A percentile compares a stretch with the other conserved stretches of the same genome.
Conservation (phyloP, 768 basidiomycete genomes). For the Neoboletus brunneissimus region DNA sequence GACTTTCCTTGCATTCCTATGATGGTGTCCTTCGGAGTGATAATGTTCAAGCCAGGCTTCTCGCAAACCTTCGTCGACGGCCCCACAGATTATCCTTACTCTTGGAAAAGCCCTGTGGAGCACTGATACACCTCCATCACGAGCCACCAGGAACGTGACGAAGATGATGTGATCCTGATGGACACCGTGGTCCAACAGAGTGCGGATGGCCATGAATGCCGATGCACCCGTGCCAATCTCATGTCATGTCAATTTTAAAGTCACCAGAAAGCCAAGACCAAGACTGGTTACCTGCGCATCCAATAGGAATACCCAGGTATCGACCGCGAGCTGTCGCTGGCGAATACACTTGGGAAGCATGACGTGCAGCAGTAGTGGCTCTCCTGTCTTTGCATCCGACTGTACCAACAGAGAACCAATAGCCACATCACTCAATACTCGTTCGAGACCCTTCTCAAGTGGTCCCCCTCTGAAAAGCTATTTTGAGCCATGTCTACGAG, state of each 20-base stretch:
- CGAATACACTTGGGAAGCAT: slow-evolving; percentile 77
- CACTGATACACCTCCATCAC: slow-evolving; percentile 73
- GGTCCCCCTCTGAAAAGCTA: slow-evolving; percentile 67
- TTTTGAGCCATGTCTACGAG: slow-evolving; percentile 1
- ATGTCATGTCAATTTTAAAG: not conserved
- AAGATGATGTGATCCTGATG: slow-evolving; percentile 83
- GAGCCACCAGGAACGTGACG: slow-evolving; percentile 83
- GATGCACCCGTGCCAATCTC: slow-evolving; percentile 93
- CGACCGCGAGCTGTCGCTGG: slow-evolving; percentile 55
- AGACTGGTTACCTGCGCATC: slow-evolving; percentile 69
- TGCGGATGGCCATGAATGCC: slow-evolving; percentile 92
- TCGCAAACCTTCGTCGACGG: slow-evolving; percentile 72
- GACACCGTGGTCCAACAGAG: slow-evolving; percentile 91
- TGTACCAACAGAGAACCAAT: slow-evolving; percentile 91
- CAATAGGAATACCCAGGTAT: slow-evolving; percentile 82
- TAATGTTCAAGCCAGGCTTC: slow-evolving; percentile 70
- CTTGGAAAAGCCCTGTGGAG: slow-evolving; percentile 80
- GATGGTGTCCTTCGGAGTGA: slow-evolving; percentile 44
- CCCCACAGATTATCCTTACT: slow-evolving; percentile 82
- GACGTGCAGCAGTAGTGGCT: slow-evolving; percentile 81
- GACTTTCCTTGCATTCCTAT: slow-evolving; percentile 57
- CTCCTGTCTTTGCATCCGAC: slow-evolving; percentile 78
- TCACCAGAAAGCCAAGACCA: not conserved
- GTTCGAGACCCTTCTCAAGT: slow-evolving; percentile 84
- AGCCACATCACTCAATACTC: slow-evolving; percentile 82